Evolutionary conservation across 495 filamentous ascomycete species (phyloP).

Genomic region (Lophiotrema nucula): DNA sequence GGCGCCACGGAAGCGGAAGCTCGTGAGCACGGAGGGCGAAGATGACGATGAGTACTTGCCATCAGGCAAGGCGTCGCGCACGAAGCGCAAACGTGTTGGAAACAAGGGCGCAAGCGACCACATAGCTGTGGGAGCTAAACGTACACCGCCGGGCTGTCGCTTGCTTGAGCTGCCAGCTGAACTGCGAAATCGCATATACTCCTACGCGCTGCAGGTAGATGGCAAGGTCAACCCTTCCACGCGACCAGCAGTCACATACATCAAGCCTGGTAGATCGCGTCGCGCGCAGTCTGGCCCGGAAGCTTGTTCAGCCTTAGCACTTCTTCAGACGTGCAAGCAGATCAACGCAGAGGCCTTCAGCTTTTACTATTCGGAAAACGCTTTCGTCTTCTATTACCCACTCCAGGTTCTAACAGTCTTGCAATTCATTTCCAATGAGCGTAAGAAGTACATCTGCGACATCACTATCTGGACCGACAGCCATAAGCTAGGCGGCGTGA

Average conservation of each 20-base stretch:
- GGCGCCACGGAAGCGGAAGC: background rate
- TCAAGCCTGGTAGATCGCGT: background rate
- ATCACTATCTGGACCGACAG: constrained; percentile 14
- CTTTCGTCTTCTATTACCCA: constrained; percentile 19
- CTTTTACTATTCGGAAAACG: constrained; percentile 1
- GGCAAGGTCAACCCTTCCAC: constrained; percentile 6
- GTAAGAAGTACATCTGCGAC: background rate
- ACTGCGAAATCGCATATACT: constrained; percentile 12
- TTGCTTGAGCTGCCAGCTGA: constrained; percentile 13
- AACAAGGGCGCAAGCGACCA: background rate
- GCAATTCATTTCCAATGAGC: background rate
- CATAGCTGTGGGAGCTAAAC: too few species aligned
- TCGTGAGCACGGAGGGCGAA: background rate
- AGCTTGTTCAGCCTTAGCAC: background rate
- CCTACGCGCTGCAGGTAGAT: background rate
- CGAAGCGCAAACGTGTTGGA: background rate
- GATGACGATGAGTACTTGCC: too few species aligned
- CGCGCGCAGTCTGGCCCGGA: background rate
- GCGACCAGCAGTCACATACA: background rate
- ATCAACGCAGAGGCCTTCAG: constrained; percentile 1
- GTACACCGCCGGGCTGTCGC: background rate
- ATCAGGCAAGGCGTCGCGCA: background rate
- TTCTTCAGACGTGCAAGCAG: constrained; percentile 6
- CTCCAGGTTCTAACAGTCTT: constrained; percentile 5
- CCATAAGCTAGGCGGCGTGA: background rate